phyloP scores from a whole-genome alignment of 2,329 filamentous ascomycete species.

The Calonectria pauciramosa region DNA sequence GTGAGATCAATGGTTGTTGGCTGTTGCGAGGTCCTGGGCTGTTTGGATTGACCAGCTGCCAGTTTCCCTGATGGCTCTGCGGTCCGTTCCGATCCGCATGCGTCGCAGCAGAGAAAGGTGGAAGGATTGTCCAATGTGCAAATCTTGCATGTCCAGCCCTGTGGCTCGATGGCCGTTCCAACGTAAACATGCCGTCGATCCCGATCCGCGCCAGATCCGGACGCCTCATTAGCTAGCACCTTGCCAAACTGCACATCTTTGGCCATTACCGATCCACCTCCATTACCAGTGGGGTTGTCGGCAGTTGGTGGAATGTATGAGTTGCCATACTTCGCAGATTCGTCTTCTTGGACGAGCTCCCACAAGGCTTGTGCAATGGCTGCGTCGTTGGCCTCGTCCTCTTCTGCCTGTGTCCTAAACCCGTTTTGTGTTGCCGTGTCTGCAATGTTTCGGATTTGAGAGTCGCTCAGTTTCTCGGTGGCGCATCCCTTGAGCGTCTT shows the following conservation, averaged over 20 bases:
- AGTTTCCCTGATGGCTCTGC: constrained; percentile 31
- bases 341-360: constrained; percentile 88
- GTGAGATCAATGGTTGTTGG: constrained; percentile 52
- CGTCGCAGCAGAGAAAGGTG: constrained; percentile 68
- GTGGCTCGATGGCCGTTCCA: constrained; percentile 23
- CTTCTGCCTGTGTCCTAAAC: constrained; percentile 86
- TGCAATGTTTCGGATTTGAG: constrained; percentile 74
- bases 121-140: constrained; percentile 71
- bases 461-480: constrained; percentile 75
- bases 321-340: constrained; percentile 67
- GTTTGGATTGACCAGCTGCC: constrained; percentile 36
- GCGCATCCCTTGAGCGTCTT: constrained; percentile 81
- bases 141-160: constrained; percentile 65
- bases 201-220: background rate
- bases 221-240: constrained; percentile 22
- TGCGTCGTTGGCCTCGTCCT: constrained; percentile 89
- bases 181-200: constrained; percentile 4
- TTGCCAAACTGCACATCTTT: constrained; percentile 25
- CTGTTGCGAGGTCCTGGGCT: constrained; percentile 24
- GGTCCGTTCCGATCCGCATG: constrained; percentile 63
- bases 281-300: constrained; percentile 64
- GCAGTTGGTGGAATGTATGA: constrained; percentile 65
- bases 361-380: constrained; percentile 89
- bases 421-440: constrained; percentile 77
- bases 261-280: constrained; percentile 51